Conservation (phyloP, 148 eudicot species). For the Nyssa sinensis region DNA sequence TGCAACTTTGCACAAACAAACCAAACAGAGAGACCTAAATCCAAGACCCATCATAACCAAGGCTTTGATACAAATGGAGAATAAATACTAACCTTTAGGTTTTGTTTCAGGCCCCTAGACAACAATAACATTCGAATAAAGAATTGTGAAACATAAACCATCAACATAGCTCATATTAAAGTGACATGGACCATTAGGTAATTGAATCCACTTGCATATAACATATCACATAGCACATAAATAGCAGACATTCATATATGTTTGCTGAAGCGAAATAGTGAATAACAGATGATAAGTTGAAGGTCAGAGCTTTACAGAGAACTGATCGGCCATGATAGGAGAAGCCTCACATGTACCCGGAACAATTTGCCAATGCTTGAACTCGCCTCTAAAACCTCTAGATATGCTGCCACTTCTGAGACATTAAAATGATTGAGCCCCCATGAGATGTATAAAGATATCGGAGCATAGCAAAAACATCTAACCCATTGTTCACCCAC, state of each 20-base stretch:
- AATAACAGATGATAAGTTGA: slow-evolving; percentile 15
- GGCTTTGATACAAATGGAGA: not conserved
- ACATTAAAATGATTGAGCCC: slow-evolving; percentile 14
- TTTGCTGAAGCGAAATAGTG: not conserved
- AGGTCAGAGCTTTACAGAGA: slow-evolving; percentile 71
- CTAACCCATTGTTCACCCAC: slow-evolving; percentile 15
- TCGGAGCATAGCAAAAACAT: slow-evolving; percentile 7
- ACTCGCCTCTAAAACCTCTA: slow-evolving; percentile 98
- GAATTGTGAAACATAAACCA: not conserved
- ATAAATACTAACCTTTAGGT: not conserved
- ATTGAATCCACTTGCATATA: not conserved
- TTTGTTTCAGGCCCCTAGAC: not conserved
- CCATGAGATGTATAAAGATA: slow-evolving; percentile 18
- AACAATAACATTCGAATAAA: not conserved
- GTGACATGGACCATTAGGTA: not conserved
- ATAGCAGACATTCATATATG: not conserved
- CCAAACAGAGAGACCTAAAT: no score
- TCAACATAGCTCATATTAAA: not conserved
- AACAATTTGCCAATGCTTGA: slow-evolving; percentile 88
- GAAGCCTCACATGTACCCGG: slow-evolving; percentile 93
- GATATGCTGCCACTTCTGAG: slow-evolving; percentile 97
- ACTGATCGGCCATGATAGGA: slow-evolving; percentile 97
- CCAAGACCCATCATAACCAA: not conserved
- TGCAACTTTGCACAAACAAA: no score
- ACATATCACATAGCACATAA: not conserved